Base-by-base conservation (phyloP, 352 stramenopile genomes). In the Phytophthora boehmeriae region DNA sequence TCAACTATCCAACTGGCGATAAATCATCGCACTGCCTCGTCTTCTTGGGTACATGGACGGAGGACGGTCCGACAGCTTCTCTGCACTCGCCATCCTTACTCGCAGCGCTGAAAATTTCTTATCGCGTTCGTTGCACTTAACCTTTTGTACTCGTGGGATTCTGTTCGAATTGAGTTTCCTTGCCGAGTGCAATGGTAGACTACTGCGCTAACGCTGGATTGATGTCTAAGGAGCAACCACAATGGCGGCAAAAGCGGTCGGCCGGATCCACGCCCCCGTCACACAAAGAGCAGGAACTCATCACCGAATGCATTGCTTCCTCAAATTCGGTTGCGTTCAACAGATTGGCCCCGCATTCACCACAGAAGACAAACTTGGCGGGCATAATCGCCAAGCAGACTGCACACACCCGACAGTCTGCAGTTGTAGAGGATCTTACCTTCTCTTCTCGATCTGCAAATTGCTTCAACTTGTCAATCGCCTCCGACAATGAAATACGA, bases 361-460 rank as follows among this genome's bases (percentile, higher is more conserved):
- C 55, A 14, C 55, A 63, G 16, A 63, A 50, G 20, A 13, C 11
- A 54, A 44, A 46, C 8, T 23, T 41, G 51, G 32, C 13, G 16
- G 39, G 39, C 51, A 58, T 56, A 2, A 19, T 63, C 16, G 27
- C 38, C 14, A 16, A 14, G 14, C 22, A 53, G 16, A 6, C 19
- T 30, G 28, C 10, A 9, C 51, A 58, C 25, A 14, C 28, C 14
- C 39, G 36, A 14, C 25, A 42, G 22, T 32, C 30, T 22, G 38
- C n/a, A 5, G 39, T 22, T 23, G 9, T n/a, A 4, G 41, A 48
- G 8, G 23, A 22, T 20, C 20, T 48, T 2, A 10, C 20, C 41
- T n/a, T 41, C n/a, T 39, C 25, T 43, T 49, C 41, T 57, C 52
- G 30, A 16, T 64, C 61, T 22, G 61, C 61, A 32, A 69, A 56